phyloP scores from a whole-genome alignment of 306 rosid genomes.

The Cucumis melo region DNA sequence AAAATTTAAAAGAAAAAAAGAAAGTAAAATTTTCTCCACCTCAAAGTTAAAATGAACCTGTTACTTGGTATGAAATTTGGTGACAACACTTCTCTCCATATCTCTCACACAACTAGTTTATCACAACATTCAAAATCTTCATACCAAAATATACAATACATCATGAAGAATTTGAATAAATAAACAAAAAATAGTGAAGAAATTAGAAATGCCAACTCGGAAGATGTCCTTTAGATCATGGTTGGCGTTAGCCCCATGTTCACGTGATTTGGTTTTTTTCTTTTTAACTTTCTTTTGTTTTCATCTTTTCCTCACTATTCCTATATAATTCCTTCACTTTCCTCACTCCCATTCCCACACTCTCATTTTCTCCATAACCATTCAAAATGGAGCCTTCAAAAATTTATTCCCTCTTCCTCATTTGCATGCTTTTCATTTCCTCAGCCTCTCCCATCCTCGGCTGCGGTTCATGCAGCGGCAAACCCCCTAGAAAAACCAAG shows the following conservation, averaged over 20 bases:
- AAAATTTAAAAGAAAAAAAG: too few species aligned
- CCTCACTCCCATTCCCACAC: conserved; percentile 7
- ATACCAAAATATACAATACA: too few species aligned
- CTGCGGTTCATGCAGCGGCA: conserved; percentile 54
- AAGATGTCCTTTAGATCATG: conserved; percentile 23
- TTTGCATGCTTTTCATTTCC: conserved; percentile 71
- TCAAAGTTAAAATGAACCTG: too few species aligned
- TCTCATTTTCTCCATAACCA: not conserved
- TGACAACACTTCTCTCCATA: too few species aligned
- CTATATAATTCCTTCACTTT: conserved; percentile 15
- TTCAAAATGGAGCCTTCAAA: conserved; percentile 46
- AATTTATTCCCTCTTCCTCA: conserved; percentile 38
- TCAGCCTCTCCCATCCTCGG: conserved; percentile 57
- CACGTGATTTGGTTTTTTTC: conserved; percentile 49
- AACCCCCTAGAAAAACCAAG: conserved; percentile 23
- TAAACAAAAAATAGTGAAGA: not conserved
- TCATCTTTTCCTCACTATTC: conserved; percentile 16
- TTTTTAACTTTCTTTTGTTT: conserved; percentile 25
- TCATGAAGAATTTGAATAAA: too few species aligned
- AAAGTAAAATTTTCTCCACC: too few species aligned
- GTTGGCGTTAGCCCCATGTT: conserved; percentile 41
- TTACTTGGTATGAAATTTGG: too few species aligned
- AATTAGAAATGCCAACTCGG: conserved; percentile 35
- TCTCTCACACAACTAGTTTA: too few species aligned
- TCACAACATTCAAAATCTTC: too few species aligned